Evolutionary conservation across 768 basidiomycete genomes (phyloP).

Genomic region (Hygrophorus russula): DNA sequence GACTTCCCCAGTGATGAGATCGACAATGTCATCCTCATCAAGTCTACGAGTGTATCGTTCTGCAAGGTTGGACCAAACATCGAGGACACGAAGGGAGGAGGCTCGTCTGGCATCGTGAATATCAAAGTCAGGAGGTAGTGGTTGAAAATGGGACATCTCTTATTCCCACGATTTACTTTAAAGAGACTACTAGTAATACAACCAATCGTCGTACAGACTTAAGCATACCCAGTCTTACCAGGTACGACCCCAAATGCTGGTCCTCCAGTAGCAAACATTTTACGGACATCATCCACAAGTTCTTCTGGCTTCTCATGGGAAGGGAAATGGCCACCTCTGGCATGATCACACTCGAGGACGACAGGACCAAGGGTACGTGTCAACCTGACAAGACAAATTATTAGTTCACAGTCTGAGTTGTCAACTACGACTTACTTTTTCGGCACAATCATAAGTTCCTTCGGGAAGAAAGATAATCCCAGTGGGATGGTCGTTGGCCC

Average conservation of each 20-base stretch:
- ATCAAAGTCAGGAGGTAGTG: constrained; percentile 23
- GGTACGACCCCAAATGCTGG: constrained; percentile 26
- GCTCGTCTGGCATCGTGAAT: constrained; percentile 46
- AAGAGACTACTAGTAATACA: too few species aligned
- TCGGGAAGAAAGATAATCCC: too few species aligned
- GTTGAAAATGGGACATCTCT: too few species aligned
- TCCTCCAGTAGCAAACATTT: constrained; percentile 33
- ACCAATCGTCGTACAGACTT: too few species aligned
- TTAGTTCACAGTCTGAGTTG: too few species aligned
- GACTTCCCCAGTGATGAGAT: constrained; percentile 48
- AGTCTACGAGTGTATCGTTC: constrained; percentile 54
- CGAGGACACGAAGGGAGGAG: constrained; percentile 42
- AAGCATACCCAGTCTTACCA: constrained; percentile 21
- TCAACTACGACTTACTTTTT: too few species aligned
- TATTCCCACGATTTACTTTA: too few species aligned
- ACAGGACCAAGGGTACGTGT: too few species aligned
- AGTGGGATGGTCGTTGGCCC: too few species aligned
- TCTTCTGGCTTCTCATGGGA: constrained; percentile 27
- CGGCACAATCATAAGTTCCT: too few species aligned
- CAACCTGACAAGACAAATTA: too few species aligned
- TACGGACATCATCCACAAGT: constrained; percentile 29
- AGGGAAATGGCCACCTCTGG: constrained; percentile 35
- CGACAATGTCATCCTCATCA: constrained; percentile 74
- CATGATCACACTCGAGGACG: too few species aligned
- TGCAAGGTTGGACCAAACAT: constrained; percentile 58